These are phyloP conservation scores for Pyrus betulifolia DNA, from an alignment of 306 rosid genomes.

Conservation along the genomic window DNA sequence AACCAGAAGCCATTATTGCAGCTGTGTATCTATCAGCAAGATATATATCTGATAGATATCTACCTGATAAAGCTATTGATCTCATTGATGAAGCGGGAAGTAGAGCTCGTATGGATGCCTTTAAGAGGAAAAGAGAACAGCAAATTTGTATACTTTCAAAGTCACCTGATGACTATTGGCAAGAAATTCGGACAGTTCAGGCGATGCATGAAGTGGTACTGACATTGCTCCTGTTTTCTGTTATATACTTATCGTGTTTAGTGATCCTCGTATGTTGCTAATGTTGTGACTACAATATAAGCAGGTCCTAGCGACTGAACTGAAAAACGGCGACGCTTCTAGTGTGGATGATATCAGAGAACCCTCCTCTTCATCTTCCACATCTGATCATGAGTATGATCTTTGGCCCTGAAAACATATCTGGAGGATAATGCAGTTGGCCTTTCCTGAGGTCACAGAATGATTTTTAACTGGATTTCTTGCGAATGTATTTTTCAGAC, in stretches of 20 bases:
- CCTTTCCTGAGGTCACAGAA: slow-evolving; percentile 10
- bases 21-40: slow-evolving; percentile 69
- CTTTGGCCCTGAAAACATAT: slow-evolving; percentile 18
- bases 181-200: slow-evolving; percentile 65
- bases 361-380: slow-evolving; percentile 42
- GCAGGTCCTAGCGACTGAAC: slow-evolving; percentile 52
- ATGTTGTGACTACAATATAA: slow-evolving; percentile 18
- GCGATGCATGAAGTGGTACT: slow-evolving; percentile 77
- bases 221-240: not conserved
- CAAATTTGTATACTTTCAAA: slow-evolving; percentile 50
- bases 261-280: slow-evolving; percentile 6
- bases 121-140: slow-evolving; percentile 52
- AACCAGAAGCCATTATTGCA: slow-evolving; percentile 58
- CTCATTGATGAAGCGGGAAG: slow-evolving; percentile 98
- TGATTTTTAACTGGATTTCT: slow-evolving; percentile 19
- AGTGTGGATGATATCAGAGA: slow-evolving; percentile 40
- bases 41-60: slow-evolving; percentile 76
- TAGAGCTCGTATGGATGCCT: slow-evolving; percentile 77
- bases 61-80: slow-evolving; percentile 97
- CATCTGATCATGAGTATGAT: slow-evolving; percentile 51
- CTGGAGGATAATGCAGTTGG: slow-evolving; percentile 1
- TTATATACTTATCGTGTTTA: not conserved
- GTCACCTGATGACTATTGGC: slow-evolving; percentile 70
- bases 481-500: slow-evolving; percentile 35
- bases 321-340: slow-evolving; percentile 36